These are phyloP conservation scores for Licmophora abbreviata DNA, from an alignment of 108 stramenopile genomes.

Conservation along the genomic window DNA sequence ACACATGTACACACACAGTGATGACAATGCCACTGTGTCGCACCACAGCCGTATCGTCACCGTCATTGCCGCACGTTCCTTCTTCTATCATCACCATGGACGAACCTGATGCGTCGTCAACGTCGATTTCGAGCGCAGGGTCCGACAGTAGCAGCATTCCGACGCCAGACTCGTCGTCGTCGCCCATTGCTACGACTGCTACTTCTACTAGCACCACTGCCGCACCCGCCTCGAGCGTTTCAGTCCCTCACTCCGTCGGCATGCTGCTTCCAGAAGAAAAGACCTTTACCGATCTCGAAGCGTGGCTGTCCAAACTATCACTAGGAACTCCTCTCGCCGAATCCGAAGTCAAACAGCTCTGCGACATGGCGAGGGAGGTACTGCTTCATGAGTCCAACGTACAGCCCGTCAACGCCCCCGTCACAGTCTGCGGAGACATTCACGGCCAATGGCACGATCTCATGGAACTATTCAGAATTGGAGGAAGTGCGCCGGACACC, in stretches of 20 bases:
- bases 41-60: too few species aligned
- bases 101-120: conserved; percentile 29
- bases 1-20: too few species aligned
- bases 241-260: too few species aligned
- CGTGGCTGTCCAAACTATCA: conserved; percentile 75
- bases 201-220: conserved; percentile 5
- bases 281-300: conserved; percentile 52
- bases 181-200: conserved; percentile 7
- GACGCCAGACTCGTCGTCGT: not conserved
- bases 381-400: conserved; percentile 81
- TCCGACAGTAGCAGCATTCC: conserved; percentile 1
- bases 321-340: conserved; percentile 81
- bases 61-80: not conserved
- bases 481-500: conserved; percentile 92
- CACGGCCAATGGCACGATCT: conserved; percentile 92
- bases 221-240: conserved; percentile 1
- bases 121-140: conserved; percentile 24
- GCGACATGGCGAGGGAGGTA: conserved; percentile 78
- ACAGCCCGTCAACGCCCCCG: conserved; percentile 85
- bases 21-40: too few species aligned
- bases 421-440: conserved; percentile 90
- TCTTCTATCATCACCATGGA: not conserved
- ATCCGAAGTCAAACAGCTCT: conserved; percentile 73
- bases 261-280: not conserved
- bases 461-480: conserved; percentile 89